Evolutionary conservation across 2,329 filamentous ascomycete species (phyloP), one percentile per base, ranked within the genome.

Genomic region (Aspergillus sp.): DNA sequence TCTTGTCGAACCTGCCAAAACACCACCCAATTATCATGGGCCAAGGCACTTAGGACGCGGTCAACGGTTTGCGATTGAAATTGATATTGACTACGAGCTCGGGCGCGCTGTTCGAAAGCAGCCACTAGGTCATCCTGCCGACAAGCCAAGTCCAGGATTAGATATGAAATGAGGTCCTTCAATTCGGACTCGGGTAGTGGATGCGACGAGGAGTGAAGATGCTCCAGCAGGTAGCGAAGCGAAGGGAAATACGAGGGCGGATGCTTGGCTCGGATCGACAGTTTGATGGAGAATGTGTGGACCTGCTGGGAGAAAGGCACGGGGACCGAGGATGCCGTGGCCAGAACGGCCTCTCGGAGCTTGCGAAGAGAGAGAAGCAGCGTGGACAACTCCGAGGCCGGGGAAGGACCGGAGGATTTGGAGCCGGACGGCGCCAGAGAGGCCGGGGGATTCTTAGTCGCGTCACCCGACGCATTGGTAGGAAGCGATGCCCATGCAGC

Each of bases 241-340:
- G 94, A 92, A 0, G 94, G 92, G 64, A 94, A 89, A 74, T 98
- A 99, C 1, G 92, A 92, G 67, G 96, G 91, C 67, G 89, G 90
- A 67, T 96, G 89, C 64, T 88, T 87, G 58, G 90, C 87, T 36
- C 96, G 84, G 63, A 99, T 88, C 24, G 90, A 88, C 26, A 93
- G 83, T 56, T 93, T 89, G 68, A 96, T 91, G 69, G 91, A 92
- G 81, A 98, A 98, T 63, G 96, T 87, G 77, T 98, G 96, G 16
- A 88, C 91, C 67, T 92, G 88, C n/a, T 90, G 87, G 1, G 94
- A 88, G 75, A 99, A 99, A 55, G 85, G 81, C 71, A 96, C 90
- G 39, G 83, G 80, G 20, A 93, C 87, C 55, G 87, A 86, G 9
- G 90, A 88, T 12, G 91, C 71, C n/a, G 77, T 77, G 58, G 77